Evolutionary conservation across 495 filamentous ascomycete species (phyloP), one percentile per base, ranked within the genome.

Genomic region (Tuber umbilicatum): DNA sequence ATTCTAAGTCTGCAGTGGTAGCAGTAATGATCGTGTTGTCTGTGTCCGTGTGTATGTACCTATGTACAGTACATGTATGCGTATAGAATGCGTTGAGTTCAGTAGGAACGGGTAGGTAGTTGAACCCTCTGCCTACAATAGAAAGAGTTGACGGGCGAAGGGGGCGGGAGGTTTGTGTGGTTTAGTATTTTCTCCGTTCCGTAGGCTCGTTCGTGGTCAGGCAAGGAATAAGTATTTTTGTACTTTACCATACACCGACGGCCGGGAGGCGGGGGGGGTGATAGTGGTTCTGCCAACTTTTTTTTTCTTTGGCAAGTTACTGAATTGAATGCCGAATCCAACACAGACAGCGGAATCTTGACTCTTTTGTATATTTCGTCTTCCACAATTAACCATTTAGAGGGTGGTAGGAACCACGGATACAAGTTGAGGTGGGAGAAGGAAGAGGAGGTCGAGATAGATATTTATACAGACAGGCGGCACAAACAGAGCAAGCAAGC

Each of bases 31-130:
- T 10, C n/a, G n/a, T 69, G 77, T 70, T 79, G 75, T 69, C 67
- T 64, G 71, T 71, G 71, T 74, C 68, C 76, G 75, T 42, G 74
- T 73, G 50, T 74, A 69, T 77, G 74, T 78, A 76, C 68, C 68
- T 77, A 77, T 70, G 41, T 64, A 78, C 75, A 79, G 41, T 64
- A 78, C 75, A 79, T 79, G 77, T 78, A 78, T 79, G 77, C 74
- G 77, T 72, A 78, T 70, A 47, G 71, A 73, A 70, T 64, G 55
- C 12, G 55, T 64, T 74, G 68, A 41, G 55, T 12, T 64, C 55
- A 31, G 14, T 64, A 5, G 55, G 12, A 64, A 31, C 55, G 14
- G 31, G n/a, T 31, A 27, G n/a, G 12, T 23, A 60, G 55, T 14
- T 64, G n/a, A 31, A 64, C n/a, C 7, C 23, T 31, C 55, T 31